Base-by-base conservation (phyloP, 352 stramenopile genomes). In the Hyaloperonospora brassicae region DNA sequence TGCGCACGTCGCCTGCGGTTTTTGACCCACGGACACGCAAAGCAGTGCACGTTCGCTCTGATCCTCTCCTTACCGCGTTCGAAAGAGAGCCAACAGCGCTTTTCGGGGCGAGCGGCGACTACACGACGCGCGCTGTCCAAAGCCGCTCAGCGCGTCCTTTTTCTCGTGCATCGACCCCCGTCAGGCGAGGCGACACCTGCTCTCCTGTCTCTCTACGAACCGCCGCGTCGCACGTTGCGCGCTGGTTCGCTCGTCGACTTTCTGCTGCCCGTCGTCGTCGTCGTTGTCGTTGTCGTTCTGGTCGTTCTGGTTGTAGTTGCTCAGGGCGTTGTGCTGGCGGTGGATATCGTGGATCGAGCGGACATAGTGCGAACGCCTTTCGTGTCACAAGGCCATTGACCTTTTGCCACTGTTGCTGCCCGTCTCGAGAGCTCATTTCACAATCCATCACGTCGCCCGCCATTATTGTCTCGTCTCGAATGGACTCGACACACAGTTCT, bases 1-100 rank as follows among this genome's bases (percentile, higher is more conserved):
- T 50, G 24, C 17, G 23, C n/a, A 47, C 24, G 21, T 17, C 8
- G 11, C 11, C 13, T 11, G 35, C 13, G n/a, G 45, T 45, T 21
- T 27, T 40, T 11, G 46, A 10, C 27, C 3, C 27, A n/a, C n/a
- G n/a, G n/a, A n/a, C n/a, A n/a, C 27, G 7, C 3, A 31, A 50
- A 52, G 24, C 51, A 42, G 80, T 94, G 42, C 95, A 97, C 27
- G 27, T 52, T 98, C 95, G 43, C 94, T 91, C 22, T 98, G 53
- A 49, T 58, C 52, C 49, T 35, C 50, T 58, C 55, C 53, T 58
- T 47, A 67, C 56, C 58, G 49, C 40, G 48, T 21, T 50, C 54
- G 62, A 66, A 66, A 59, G 66, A 72, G 61, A 60, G 35, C 55
- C 63, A 48, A 68, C 50, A 23, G 25, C 45, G 68, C 59, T 13